Evolutionary conservation across 345 rosid genomes (phyloP).

Genomic region (Durio zibethinus): DNA sequence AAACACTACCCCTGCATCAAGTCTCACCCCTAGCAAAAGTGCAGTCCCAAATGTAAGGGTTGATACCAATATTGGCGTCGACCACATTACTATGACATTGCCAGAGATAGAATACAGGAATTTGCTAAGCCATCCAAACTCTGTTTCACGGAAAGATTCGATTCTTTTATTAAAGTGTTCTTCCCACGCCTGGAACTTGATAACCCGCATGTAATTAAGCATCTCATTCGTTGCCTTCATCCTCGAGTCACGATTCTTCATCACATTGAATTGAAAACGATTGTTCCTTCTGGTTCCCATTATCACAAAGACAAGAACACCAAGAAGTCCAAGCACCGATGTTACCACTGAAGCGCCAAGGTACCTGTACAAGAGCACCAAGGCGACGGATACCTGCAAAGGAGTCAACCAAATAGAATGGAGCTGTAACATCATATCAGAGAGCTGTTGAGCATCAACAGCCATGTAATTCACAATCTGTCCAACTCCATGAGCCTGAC

Average conservation of each 20-base stretch:
- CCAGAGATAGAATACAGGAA: slow-evolving; percentile 70
- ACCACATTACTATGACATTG: slow-evolving; percentile 73
- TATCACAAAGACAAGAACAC: slow-evolving; percentile 43
- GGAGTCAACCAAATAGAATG: slow-evolving; percentile 96
- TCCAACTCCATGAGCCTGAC: slow-evolving; percentile 91
- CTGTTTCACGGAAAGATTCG: slow-evolving; percentile 58
- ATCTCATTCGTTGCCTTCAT: slow-evolving; percentile 95
- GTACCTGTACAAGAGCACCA: slow-evolving; percentile 59
- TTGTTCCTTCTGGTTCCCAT: slow-evolving; percentile 67
- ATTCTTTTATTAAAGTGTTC: slow-evolving; percentile 84
- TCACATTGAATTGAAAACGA: slow-evolving; percentile 55
- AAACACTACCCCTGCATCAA: slow-evolving; percentile 86
- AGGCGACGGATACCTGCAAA: slow-evolving; percentile 59
- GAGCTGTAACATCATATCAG: slow-evolving; percentile 94
- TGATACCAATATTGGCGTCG: slow-evolving; percentile 73
- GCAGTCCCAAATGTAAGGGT: slow-evolving; percentile 77
- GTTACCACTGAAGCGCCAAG: slow-evolving; percentile 62
- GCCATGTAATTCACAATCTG: slow-evolving; percentile 99
- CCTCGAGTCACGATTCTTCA: slow-evolving; percentile 75
- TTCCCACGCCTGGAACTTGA: slow-evolving; percentile 97
- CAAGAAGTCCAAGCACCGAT: slow-evolving; percentile 48
- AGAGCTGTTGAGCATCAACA: slow-evolving; percentile 93
- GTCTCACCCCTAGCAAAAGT: slow-evolving; percentile 54
- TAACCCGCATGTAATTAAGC: slow-evolving; percentile 89
- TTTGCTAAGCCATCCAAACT: slow-evolving; percentile 77